A percentile compares a stretch with the other conserved stretches of the same genome.
phyloP scores from a whole-genome alignment of 169 alveolate species.

The Ichthyophthirius multifiliis region DNA sequence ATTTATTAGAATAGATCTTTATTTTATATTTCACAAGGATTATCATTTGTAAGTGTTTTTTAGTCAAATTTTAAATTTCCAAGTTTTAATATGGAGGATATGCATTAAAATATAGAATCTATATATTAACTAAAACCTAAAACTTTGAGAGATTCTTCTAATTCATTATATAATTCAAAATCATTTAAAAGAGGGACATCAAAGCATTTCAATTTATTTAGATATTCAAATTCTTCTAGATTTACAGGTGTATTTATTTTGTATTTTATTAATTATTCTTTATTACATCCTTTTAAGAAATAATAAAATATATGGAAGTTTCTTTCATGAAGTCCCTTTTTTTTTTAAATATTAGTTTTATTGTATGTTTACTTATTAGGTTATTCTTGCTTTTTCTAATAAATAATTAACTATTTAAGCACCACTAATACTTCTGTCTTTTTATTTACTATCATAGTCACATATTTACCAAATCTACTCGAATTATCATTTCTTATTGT shows the following conservation, averaged over 20 bases:
- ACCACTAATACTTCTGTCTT: constrained; percentile 38
- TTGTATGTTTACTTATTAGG: constrained; percentile 21
- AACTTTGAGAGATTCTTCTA: constrained; percentile 87
- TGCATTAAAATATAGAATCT: constrained; percentile 83
- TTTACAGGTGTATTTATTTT: constrained; percentile 41
- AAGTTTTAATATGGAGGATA: constrained; percentile 91
- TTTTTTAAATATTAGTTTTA: not conserved
- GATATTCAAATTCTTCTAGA: constrained; percentile 58
- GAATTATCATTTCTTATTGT: constrained; percentile 91
- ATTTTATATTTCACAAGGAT: constrained; percentile 29
- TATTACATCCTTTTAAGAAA: constrained; percentile 87
- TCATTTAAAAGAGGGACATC: constrained; percentile 94
- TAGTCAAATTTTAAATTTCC: constrained; percentile 94
- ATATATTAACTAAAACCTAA: constrained; percentile 90
- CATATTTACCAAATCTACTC: constrained; percentile 90
- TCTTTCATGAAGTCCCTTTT: constrained; percentile 92
- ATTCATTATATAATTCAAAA: constrained; percentile 90
- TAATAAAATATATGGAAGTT: constrained; percentile 97
- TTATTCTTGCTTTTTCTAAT: constrained; percentile 97
- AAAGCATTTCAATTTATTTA: constrained; percentile 80
- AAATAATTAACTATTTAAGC: constrained; percentile 92
- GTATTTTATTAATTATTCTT: constrained; percentile 35
- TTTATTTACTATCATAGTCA: constrained; percentile 48
- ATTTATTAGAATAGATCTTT: constrained; percentile 41
- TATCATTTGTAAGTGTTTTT: constrained; percentile 42